phyloP scores from a whole-genome alignment of 2,329 filamentous ascomycete species.

The Pseudocercospora musae region DNA sequence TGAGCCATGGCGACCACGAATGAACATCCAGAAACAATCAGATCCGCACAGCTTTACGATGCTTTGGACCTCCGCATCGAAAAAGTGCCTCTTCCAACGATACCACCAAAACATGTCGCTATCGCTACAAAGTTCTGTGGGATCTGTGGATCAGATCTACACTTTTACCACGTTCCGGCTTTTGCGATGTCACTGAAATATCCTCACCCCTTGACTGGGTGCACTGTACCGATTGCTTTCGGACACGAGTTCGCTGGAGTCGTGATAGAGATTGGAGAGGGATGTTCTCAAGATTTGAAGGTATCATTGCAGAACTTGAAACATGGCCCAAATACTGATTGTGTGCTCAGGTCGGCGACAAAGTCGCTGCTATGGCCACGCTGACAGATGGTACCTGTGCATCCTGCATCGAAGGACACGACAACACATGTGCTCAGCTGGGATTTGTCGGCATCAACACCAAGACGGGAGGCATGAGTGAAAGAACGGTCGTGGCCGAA shows the following conservation, averaged over 20 bases:
- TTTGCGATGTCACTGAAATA: constrained; percentile 4
- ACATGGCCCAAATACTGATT: not conserved
- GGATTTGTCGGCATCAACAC: constrained; percentile 11
- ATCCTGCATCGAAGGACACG: constrained; percentile 6
- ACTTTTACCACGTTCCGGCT: constrained; percentile 5
- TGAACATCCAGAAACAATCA: not conserved
- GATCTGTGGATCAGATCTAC: constrained; percentile 12
- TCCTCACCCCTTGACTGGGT: constrained; percentile 11
- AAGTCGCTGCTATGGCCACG: constrained; percentile 10
- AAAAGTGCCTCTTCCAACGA: not conserved
- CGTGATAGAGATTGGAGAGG: constrained; percentile 7
- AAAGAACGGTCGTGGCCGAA: constrained; percentile 6
- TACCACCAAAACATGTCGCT: constrained; percentile 5
- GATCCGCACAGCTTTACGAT: constrained; percentile 7
- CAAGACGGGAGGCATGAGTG: constrained; percentile 13
- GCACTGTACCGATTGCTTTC: constrained; percentile 1
- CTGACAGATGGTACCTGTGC: constrained; percentile 9
- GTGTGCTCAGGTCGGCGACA: constrained; percentile 5
- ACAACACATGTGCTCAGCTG: constrained; percentile 4
- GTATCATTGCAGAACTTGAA: not conserved
- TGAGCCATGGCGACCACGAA: not conserved
- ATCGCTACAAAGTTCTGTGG: constrained; percentile 13
- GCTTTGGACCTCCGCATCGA: constrained; percentile 9
- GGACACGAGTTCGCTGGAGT: constrained; percentile 14
- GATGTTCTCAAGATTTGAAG: constrained; percentile 4